These are phyloP conservation scores for Candida nitratophila DNA, from an alignment of 805 yeast genomes.

Conservation along the genomic window DNA sequence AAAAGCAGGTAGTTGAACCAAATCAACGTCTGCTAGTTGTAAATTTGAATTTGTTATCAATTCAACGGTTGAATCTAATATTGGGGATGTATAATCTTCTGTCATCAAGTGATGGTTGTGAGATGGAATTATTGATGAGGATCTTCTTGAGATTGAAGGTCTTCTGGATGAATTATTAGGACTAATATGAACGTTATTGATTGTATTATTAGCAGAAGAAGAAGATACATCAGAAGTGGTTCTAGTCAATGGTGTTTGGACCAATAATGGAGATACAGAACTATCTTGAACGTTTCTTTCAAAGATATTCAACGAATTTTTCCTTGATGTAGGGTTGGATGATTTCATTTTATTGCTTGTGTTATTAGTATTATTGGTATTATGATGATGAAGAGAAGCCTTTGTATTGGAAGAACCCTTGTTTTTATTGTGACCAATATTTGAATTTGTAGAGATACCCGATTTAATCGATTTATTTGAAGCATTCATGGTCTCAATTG, in stretches of 20 bases:
- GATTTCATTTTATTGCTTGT: too few species aligned
- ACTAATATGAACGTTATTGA: background rate
- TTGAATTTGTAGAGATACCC: background rate
- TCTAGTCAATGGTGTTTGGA: background rate
- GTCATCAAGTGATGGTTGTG: slow-evolving; percentile 24
- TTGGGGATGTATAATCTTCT: slow-evolving; percentile 76
- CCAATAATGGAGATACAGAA: background rate
- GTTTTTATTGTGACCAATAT: too few species aligned
- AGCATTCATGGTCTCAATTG: background rate
- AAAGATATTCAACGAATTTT: background rate
- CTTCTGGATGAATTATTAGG: background rate
- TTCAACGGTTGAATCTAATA: slow-evolving; percentile 70
- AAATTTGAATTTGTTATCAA: slow-evolving; percentile 48
- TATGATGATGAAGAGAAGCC: too few species aligned
- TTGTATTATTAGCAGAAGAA: background rate
- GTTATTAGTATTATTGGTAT: too few species aligned
- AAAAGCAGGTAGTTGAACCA: slow-evolving; percentile 35
- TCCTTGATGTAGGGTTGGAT: background rate
- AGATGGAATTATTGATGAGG: background rate
- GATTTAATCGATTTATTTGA: slow-evolving; percentile 1
- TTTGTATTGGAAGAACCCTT: too few species aligned
- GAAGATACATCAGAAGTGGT: background rate
- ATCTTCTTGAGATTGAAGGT: background rate
- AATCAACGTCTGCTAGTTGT: slow-evolving; percentile 62
- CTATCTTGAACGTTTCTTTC: slow-evolving; percentile 1